Percentiles rank a stretch among this genome's conserved stretches.
Conservation (phyloP, 2,329 filamentous ascomycete genomes). For the Venturia asperata region DNA sequence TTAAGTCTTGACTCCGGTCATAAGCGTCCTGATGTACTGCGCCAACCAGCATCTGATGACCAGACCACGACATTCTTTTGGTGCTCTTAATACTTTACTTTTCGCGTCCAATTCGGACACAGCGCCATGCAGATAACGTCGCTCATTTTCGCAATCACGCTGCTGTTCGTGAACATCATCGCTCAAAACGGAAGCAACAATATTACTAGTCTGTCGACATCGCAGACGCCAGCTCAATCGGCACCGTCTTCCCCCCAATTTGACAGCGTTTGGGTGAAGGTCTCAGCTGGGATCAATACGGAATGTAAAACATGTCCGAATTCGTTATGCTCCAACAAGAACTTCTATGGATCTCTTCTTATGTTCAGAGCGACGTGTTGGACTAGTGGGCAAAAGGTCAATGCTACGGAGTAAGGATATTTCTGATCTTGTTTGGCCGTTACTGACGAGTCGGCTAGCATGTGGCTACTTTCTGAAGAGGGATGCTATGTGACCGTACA, state of each 20-base stretch:
- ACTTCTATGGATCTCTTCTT: constrained; percentile 6
- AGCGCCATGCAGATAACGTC: background rate
- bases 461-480: constrained; percentile 11
- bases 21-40: background rate
- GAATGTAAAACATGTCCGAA: constrained; percentile 17
- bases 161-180: background rate
- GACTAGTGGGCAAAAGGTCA: constrained; percentile 9
- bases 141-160: background rate
- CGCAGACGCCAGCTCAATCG: background rate
- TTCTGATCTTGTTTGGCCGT: background rate
- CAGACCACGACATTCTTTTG: background rate
- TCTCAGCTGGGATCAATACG: constrained; percentile 1
- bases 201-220: background rate
- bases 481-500: constrained; percentile 8
- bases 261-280: constrained; percentile 15
- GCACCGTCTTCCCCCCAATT: background rate
- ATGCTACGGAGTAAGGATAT: background rate
- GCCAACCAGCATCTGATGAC: background rate
- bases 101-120: background rate
- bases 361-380: constrained; percentile 17
- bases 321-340: constrained; percentile 7
- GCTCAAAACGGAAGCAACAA: background rate
- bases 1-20: background rate
- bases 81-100: background rate
- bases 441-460: constrained; percentile 6